A percentile compares a stretch with the other conserved stretches of the same genome.
phyloP scores from a whole-genome alignment of 2,329 filamentous ascomycete genomes.

The Thermoascus crustaceus region DNA sequence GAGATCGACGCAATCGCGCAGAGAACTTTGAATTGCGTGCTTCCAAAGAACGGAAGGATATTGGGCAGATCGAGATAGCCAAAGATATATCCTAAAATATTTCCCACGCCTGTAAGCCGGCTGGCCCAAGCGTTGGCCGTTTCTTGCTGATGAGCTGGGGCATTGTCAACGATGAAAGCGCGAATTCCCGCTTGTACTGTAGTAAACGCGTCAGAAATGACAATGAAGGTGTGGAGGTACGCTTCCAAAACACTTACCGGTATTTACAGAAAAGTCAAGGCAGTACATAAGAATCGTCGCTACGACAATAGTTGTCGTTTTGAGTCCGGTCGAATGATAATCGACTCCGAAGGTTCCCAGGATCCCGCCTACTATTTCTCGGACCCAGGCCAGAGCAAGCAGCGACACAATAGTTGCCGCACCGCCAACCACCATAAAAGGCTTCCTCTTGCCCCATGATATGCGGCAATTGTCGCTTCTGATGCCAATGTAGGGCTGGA shows the following conservation, averaged over 20 bases:
- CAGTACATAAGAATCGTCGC: slow-evolving; percentile 84
- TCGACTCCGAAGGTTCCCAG: slow-evolving; percentile 64
- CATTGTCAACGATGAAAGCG: slow-evolving; percentile 88
- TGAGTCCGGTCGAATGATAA: slow-evolving; percentile 55
- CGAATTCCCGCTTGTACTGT: slow-evolving; percentile 81
- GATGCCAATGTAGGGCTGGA: slow-evolving; percentile 77
- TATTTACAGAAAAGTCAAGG: slow-evolving; percentile 91
- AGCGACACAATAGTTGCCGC: slow-evolving; percentile 59
- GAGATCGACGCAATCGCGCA: slow-evolving; percentile 74
- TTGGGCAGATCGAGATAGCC: slow-evolving; percentile 74
- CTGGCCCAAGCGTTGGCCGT: slow-evolving; percentile 91
- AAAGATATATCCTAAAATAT: slow-evolving; percentile 82
- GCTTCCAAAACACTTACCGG: slow-evolving; percentile 46
- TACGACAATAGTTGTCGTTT: slow-evolving; percentile 60
- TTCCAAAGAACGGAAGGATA: slow-evolving; percentile 69
- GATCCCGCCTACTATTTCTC: slow-evolving; percentile 61
- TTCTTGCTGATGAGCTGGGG: slow-evolving; percentile 88
- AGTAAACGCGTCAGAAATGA: slow-evolving; percentile 9
- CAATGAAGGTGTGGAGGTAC: not conserved
- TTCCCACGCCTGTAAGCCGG: slow-evolving; percentile 75
- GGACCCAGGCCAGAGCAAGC: slow-evolving; percentile 64
- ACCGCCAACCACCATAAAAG: slow-evolving; percentile 68
- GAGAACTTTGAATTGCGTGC: slow-evolving; percentile 87
- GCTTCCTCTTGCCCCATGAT: slow-evolving; percentile 69
- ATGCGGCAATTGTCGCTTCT: slow-evolving; percentile 69